Conservation (phyloP, 2,329 filamentous ascomycete genomes). For the Fusarium sp. region DNA sequence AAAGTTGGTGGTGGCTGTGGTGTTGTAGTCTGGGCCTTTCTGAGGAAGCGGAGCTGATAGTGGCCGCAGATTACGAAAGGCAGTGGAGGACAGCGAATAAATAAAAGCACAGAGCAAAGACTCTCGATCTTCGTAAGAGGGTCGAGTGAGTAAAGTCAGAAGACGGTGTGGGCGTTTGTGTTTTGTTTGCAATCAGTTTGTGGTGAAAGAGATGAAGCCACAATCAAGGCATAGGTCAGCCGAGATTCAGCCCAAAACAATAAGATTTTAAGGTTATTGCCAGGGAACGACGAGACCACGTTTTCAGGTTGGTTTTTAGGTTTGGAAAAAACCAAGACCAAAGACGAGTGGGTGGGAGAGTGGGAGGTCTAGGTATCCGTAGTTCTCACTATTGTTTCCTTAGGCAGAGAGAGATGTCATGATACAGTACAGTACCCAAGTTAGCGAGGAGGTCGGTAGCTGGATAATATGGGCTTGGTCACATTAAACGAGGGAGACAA, state of each 20-base stretch:
- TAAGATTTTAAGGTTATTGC: slow-evolving; percentile 40
- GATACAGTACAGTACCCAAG: background rate
- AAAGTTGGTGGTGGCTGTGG: slow-evolving; percentile 11
- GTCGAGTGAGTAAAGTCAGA: slow-evolving; percentile 14
- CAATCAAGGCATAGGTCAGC: slow-evolving; percentile 34
- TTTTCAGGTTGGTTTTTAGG: slow-evolving; percentile 22
- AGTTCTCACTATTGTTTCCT: slow-evolving; percentile 17
- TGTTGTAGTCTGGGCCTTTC: slow-evolving; percentile 18
- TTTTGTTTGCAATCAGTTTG: slow-evolving; percentile 3
- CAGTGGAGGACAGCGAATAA: background rate
- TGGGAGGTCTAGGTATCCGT: background rate
- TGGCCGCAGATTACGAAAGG: slow-evolving; percentile 10
- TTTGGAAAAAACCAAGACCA: background rate
- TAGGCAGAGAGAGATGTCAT: slow-evolving; percentile 17
- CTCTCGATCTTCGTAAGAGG: slow-evolving; percentile 22
- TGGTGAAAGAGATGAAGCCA: slow-evolving; percentile 35
- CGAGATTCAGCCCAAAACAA: slow-evolving; percentile 36
- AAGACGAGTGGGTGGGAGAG: background rate
- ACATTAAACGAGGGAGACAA: slow-evolving; percentile 13
- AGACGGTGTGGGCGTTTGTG: slow-evolving; percentile 17
- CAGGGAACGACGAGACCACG: slow-evolving; percentile 33
- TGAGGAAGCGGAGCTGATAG: slow-evolving; percentile 14
- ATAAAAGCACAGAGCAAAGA: slow-evolving; percentile 1
- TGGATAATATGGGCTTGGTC: slow-evolving; percentile 4
- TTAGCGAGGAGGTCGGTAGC: background rate